Conservation (phyloP, 2,329 filamentous ascomycete species). For the Microdochium bolleyi region DNA sequence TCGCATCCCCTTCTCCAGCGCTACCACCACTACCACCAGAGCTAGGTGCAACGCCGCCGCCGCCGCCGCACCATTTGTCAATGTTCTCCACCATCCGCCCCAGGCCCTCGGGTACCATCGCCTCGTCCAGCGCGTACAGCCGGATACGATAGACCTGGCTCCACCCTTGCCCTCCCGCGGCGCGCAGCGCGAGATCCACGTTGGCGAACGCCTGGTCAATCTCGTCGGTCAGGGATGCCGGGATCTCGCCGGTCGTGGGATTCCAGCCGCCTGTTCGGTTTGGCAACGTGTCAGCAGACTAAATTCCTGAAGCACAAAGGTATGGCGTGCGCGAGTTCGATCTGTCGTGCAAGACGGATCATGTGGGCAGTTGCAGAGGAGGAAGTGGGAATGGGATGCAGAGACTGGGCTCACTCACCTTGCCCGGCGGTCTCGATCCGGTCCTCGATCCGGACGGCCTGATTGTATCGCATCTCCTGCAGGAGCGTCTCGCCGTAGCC, state of each 20-base stretch:
- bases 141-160: slow-evolving; percentile 42
- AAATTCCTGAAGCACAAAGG: background rate
- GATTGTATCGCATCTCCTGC: slow-evolving; percentile 26
- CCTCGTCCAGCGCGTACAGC: slow-evolving; percentile 30
- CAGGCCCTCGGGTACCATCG: slow-evolving; percentile 29
- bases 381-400: too few species aligned
- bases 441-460: slow-evolving; percentile 39
- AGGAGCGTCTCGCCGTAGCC: slow-evolving; percentile 16
- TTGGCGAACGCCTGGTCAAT: slow-evolving; percentile 49
- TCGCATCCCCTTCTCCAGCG: slow-evolving; percentile 18
- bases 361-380: background rate
- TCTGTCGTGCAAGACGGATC: background rate
- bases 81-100: slow-evolving; percentile 32
- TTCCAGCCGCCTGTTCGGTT: slow-evolving; percentile 22
- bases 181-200: slow-evolving; percentile 39
- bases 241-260: slow-evolving; percentile 13
- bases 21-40: too few species aligned
- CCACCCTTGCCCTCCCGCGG: slow-evolving; percentile 49
- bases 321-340: too few species aligned
- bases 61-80: background rate
- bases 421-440: slow-evolving; percentile 37
- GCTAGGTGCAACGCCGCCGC: too few species aligned
- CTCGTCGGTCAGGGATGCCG: slow-evolving; percentile 30
- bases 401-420: too few species aligned
- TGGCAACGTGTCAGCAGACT: background rate